Evolutionary conservation across 208 protist genomes (phyloP).

Genomic region (Acanthamoeba lenticulata): DNA sequence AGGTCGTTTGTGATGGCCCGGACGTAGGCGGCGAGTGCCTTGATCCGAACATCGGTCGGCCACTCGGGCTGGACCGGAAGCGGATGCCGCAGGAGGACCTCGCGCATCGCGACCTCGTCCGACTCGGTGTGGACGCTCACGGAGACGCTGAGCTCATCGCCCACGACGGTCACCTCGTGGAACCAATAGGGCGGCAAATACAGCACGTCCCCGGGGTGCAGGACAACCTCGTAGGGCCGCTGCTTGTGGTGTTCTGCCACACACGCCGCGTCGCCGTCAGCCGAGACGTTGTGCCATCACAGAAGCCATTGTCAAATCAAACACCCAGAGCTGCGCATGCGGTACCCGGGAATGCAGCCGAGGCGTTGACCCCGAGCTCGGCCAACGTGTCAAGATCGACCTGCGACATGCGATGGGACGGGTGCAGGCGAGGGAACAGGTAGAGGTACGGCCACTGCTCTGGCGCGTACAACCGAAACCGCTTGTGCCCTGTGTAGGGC

Average conservation of each 20-base stretch:
- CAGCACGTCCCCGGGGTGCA: slow-evolving; percentile 44
- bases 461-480: slow-evolving; percentile 17
- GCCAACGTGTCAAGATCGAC: neutral
- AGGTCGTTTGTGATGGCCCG: neutral
- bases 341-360: neutral
- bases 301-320: too few relatives aligned
- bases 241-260: neutral
- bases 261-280: neutral
- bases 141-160: slow-evolving; percentile 26
- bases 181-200: slow-evolving; percentile 60
- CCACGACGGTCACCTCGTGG: slow-evolving; percentile 49
- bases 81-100: neutral
- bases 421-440: slow-evolving; percentile 55
- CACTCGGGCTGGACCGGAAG: neutral
- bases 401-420: slow-evolving; percentile 49
- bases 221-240: neutral
- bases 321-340: too few relatives aligned
- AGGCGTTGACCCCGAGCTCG: neutral
- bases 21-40: neutral
- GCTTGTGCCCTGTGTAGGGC: slow-evolving; percentile 7
- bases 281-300: neutral
- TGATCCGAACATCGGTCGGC: neutral
- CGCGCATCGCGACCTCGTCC: neutral
- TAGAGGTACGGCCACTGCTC: slow-evolving; percentile 18
- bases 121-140: slow-evolving; percentile 64